Evolutionary conservation across 2,329 filamentous ascomycete species (phyloP), one percentile per base, ranked within the genome.

Genomic region (Calonectria pauciramosa): DNA sequence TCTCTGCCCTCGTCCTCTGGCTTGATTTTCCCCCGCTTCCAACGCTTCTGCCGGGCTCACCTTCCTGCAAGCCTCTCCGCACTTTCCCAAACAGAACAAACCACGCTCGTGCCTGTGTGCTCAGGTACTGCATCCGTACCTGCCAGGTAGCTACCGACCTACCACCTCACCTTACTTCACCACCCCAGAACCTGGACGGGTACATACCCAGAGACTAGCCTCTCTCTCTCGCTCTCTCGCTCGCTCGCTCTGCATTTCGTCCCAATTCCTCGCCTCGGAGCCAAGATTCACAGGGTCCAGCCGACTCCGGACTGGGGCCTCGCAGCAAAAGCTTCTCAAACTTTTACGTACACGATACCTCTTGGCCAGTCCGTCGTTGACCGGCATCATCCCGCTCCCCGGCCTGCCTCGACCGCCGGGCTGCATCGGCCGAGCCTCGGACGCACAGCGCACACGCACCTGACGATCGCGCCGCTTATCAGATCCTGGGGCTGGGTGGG

Each of bases 401-500:
- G 68, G 70, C 75, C 63, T 47, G n/a, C 52, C 66, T 72, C 75
- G 72, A 78, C 73, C 76, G 76, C 77, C 77, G 78, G 78, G 52
- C 76, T 81, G 65, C 77, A 74, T 75, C 75, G 73, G 76, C 75
- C 75, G 72, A 74, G 73, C 75, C 74, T 77, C 76, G 70, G 77
- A 73, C 70, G 59, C 71, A 77, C 71, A 64, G 65, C 60, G 51
- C 59, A 66, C 71, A 56, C 38, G 41, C 71, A 68, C 67, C 72
- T 47, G 60, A 63, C 72, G 69, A 74, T 74, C 72, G 63, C 34
- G 73, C 77, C 77, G 73, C 79, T 81, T 81, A 81, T 81, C 80
- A 81, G 80, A 81, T 81, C 79, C 80, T 80, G 79, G 75, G 76
- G 74, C 73, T 64, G 23, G 41, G 64, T 63, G 65, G 70, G 41